Conservation (phyloP, 2,329 filamentous ascomycete genomes). For the Neofusicoccum parvum region DNA sequence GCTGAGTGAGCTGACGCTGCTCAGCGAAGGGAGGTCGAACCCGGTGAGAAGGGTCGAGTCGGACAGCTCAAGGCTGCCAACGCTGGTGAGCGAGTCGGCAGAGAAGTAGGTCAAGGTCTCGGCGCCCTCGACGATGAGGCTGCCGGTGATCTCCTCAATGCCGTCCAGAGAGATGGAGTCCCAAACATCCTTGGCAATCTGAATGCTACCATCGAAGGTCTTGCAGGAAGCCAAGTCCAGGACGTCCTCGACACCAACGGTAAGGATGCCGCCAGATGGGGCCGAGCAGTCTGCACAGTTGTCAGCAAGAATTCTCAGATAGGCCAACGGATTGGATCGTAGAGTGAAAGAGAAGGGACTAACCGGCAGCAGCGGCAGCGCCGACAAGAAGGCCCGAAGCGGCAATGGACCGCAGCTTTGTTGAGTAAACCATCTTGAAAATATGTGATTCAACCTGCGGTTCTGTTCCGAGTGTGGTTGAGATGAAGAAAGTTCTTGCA, state of each 20-base stretch:
- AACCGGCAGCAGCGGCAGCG: constrained; percentile 10
- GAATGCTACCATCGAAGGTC: constrained; percentile 10
- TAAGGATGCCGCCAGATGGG: not conserved
- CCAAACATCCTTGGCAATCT: constrained; percentile 30
- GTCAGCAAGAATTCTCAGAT: not conserved
- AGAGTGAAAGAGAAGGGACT: not conserved
- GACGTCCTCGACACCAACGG: not conserved
- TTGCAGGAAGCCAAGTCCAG: constrained; percentile 4
- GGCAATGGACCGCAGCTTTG: constrained; percentile 13
- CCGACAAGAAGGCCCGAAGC: constrained; percentile 4
- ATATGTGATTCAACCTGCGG: not conserved
- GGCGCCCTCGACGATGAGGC: constrained; percentile 1
- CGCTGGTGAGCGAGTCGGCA: not conserved
- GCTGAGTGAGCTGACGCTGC: constrained; percentile 7
- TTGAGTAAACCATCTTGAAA: constrained; percentile 11
- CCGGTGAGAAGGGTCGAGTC: not conserved
- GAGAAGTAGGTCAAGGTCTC: constrained; percentile 14
- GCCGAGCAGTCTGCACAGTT: not conserved
- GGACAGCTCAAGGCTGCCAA: constrained; percentile 9
- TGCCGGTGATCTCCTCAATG: constrained; percentile 17
- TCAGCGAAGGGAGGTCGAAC: constrained; percentile 9
- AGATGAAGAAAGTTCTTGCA: constrained; percentile 14
- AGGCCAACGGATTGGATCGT: too few relatives aligned
- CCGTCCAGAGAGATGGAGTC: constrained; percentile 8
- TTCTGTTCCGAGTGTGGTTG: not conserved